phyloP scores from a whole-genome alignment of 2,329 filamentous ascomycete species.

The Phaeosphaeria sp. region DNA sequence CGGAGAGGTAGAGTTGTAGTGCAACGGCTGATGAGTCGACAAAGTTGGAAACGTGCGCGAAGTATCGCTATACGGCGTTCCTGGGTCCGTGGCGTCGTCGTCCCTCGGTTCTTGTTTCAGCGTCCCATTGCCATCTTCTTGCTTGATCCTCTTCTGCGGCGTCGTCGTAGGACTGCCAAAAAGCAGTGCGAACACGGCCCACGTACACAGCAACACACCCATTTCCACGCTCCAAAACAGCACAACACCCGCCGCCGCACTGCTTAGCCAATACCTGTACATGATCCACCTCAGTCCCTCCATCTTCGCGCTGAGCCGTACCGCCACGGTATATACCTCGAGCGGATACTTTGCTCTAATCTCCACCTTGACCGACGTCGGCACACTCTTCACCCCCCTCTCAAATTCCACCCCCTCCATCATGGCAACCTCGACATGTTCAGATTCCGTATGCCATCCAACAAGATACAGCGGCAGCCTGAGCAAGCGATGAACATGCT shows the following conservation, averaged over 20 bases:
- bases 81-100: slow-evolving; percentile 5
- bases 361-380: slow-evolving; percentile 65
- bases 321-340: slow-evolving; percentile 74
- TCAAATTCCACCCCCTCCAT: slow-evolving; percentile 75
- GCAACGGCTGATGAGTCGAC: slow-evolving; percentile 52
- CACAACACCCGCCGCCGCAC: slow-evolving; percentile 71
- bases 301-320: slow-evolving; percentile 77
- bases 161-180: slow-evolving; percentile 20
- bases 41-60: slow-evolving; percentile 57
- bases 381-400: slow-evolving; percentile 59
- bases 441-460: slow-evolving; percentile 68
- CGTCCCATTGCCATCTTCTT: not conserved
- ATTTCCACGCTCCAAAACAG: slow-evolving; percentile 82
- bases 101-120: not conserved
- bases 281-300: slow-evolving; percentile 76
- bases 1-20: slow-evolving; percentile 32
- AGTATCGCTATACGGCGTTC: slow-evolving; percentile 52
- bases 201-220: slow-evolving; percentile 68
- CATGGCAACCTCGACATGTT: slow-evolving; percentile 70
- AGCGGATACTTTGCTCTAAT: slow-evolving; percentile 72
- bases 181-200: slow-evolving; percentile 61
- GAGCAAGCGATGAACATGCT: slow-evolving; percentile 32
- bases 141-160: not conserved
- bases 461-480: slow-evolving; percentile 72
- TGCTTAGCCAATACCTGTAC: slow-evolving; percentile 78